phyloP scores from a whole-genome alignment of 2,329 filamentous ascomycete species.

The Metarhizium album region DNA sequence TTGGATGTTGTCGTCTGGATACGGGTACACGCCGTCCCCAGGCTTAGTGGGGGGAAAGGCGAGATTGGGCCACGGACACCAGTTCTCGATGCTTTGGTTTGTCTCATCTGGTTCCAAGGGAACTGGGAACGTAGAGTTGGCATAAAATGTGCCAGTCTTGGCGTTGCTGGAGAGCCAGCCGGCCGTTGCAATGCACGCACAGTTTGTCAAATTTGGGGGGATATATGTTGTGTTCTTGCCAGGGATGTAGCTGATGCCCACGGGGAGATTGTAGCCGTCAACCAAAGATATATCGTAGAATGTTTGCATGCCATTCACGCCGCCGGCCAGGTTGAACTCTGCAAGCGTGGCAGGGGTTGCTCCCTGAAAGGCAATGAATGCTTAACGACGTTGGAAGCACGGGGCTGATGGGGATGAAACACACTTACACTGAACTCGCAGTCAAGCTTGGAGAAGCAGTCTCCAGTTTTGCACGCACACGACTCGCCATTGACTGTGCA shows the following conservation, averaged over 20 bases:
- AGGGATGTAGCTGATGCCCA: slow-evolving; percentile 51
- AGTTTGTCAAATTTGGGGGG: slow-evolving; percentile 66
- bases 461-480: slow-evolving; percentile 62
- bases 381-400: background rate
- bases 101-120: slow-evolving; percentile 53
- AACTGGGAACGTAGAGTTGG: slow-evolving; percentile 55
- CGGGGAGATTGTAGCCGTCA: slow-evolving; percentile 71
- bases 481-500: slow-evolving; percentile 63
- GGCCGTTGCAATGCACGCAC: slow-evolving; percentile 62
- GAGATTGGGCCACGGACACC: slow-evolving; percentile 77
- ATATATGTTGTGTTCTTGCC: slow-evolving; percentile 54
- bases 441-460: slow-evolving; percentile 60
- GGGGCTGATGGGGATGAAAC: background rate
- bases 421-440: slow-evolving; percentile 56
- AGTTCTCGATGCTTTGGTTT: slow-evolving; percentile 45
- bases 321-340: slow-evolving; percentile 67
- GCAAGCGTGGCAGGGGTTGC: slow-evolving; percentile 65
- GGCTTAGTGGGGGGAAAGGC: slow-evolving; percentile 56
- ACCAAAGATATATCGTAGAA: slow-evolving; percentile 82
- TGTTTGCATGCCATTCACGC: slow-evolving; percentile 47
- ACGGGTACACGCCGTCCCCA: slow-evolving; percentile 67
- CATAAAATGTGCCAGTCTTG: slow-evolving; percentile 45
- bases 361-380: slow-evolving; percentile 43
- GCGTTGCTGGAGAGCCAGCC: slow-evolving; percentile 48
- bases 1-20: slow-evolving; percentile 63